These are phyloP conservation scores for Onygenales sp. DNA, from an alignment of 2,329 filamentous ascomycete species.

Conservation along the genomic window DNA sequence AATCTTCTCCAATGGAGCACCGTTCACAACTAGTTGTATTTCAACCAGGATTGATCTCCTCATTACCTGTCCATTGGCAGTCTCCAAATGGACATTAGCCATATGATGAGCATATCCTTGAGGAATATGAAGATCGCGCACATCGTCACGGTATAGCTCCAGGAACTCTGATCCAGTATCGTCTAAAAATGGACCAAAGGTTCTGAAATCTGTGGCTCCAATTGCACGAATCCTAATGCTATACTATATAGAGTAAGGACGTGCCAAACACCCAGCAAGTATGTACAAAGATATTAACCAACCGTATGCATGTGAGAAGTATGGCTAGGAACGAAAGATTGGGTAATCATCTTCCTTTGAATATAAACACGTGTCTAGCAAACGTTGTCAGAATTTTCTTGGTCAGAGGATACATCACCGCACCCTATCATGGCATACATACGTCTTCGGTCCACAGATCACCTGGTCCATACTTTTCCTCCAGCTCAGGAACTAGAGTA, in stretches of 20 bases:
- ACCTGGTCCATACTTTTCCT: neutral
- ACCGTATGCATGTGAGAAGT: neutral
- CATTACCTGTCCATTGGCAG: neutral
- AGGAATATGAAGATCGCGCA: neutral
- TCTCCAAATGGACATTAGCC: neutral
- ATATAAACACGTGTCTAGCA: neutral
- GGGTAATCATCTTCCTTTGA: neutral
- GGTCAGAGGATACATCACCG: neutral
- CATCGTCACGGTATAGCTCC: neutral
- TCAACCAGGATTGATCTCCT: neutral
- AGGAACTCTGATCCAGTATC: neutral
- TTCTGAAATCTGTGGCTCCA: neutral
- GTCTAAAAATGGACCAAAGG: neutral
- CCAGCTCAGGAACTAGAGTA: neutral
- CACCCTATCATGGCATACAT: neutral
- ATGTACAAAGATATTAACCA: neutral
- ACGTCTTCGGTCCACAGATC: neutral
- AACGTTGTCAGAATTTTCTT: neutral
- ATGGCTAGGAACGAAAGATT: neutral
- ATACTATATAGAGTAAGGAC: neutral
- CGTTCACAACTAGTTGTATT: neutral
- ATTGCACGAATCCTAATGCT: neutral
- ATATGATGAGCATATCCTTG: neutral
- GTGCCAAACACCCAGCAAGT: neutral
- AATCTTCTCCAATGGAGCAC: neutral